Base-by-base conservation (phyloP, 176 grass and related monocot species). In the Typha latifolia region DNA sequence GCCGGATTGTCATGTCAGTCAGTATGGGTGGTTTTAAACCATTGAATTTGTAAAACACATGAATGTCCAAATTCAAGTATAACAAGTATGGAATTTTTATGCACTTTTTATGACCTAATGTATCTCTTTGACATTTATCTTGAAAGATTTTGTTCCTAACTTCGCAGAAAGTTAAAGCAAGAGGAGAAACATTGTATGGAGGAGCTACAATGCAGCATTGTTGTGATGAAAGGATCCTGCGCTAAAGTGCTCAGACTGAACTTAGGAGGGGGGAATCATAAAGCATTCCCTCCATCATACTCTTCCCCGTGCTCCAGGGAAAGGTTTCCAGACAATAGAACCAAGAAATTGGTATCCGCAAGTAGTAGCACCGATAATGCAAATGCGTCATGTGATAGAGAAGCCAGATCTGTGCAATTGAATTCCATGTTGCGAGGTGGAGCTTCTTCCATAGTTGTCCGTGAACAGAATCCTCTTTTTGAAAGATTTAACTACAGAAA, bases 161-260 rank as follows among this genome's bases (percentile, higher is more conserved):
- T 16, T 20, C 15, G n/a, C 72, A 75, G 72, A 32, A 49, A 66
- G 50, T 27, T 75, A 63, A 75, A 75, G 72, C 72, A 75, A 16
- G 72, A 75, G 62, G 49, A 66, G 63, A 75, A 67, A 31, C 72
- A 16, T 2, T 75, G 72, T 63, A 66, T 75, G 72, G 72, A 66
- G 49, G 72, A 75, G 63, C 72, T 75, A 63, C 63, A 75, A 32
- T 75, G 72, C 63, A 75, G 64, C 63, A 66, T 75, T 15, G 72
- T 75, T 12, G 62, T 75, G 72, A 66, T 75, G 49, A 66, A 66
- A 18, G 72, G 72, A 12, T 75, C 72, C 18, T 24, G 62, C 49
- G 49, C 72, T 12, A 75, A 75, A 47, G 72, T 75, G 72, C 62
- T 75, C 49, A 62, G 72, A 31, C 72, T 75, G 23, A 75, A 75